Evolutionary conservation across 768 basidiomycete genomes (phyloP).

Genomic region (Kwoniella newhampshirensis): DNA sequence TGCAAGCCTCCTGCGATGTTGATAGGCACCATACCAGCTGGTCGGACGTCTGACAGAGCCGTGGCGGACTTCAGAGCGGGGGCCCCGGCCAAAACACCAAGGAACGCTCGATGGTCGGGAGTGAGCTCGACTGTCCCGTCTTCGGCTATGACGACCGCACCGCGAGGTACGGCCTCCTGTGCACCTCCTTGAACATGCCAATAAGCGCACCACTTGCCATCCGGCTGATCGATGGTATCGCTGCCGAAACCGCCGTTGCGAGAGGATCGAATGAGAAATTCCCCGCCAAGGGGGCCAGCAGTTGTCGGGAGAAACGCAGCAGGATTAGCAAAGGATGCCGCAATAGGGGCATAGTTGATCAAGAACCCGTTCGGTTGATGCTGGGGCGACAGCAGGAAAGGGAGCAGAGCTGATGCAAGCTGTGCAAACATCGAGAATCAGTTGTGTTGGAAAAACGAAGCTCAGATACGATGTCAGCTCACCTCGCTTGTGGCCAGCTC

Average conservation of each 20-base stretch:
- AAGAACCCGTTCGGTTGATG: conserved; percentile 91
- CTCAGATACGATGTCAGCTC: conserved; percentile 32
- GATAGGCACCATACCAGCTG: conserved; percentile 14
- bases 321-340: conserved; percentile 87
- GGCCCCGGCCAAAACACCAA: conserved; percentile 33
- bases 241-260: conserved; percentile 39
- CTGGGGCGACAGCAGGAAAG: conserved; percentile 79
- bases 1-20: conserved; percentile 10
- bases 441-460: conserved; percentile 9
- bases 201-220: conserved; percentile 57
- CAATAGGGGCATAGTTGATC: conserved; percentile 83
- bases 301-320: conserved; percentile 73
- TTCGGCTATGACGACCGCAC: conserved; percentile 19
- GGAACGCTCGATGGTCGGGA: conserved; percentile 26
- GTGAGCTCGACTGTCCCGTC: conserved; percentile 29
- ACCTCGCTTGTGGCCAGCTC: conserved; percentile 86
- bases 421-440: conserved; percentile 49
- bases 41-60: not conserved
- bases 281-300: conserved; percentile 37
- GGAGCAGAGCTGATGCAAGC: conserved; percentile 79
- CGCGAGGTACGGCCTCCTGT: conserved; percentile 25
- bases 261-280: conserved; percentile 30
- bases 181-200: conserved; percentile 78
- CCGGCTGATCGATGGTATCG: conserved; percentile 30
- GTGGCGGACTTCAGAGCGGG: conserved; percentile 4